Percentiles rank a stretch among this genome's conserved stretches.
These are phyloP conservation scores for Paramecium sonneborni DNA, from an alignment of 73 alveolate species.

Conservation along the genomic window DNA sequence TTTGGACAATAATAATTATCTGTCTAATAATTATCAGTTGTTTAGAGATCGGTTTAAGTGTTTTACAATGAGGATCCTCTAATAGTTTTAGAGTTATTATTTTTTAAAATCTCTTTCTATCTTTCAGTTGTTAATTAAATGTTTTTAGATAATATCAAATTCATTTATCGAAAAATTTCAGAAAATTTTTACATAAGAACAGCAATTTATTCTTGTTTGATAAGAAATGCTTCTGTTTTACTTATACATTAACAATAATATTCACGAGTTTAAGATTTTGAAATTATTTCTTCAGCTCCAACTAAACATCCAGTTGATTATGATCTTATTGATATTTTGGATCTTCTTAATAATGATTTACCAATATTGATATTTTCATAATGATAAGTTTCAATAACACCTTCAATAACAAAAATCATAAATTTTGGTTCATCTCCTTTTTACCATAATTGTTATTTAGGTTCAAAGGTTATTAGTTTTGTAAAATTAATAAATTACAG, in stretches of 20 bases:
- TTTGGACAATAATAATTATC: not conserved
- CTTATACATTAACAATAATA: not conserved
- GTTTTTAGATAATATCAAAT: not conserved
- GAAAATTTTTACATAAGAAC: not conserved
- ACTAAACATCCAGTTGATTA: not conserved
- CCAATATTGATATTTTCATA: not conserved
- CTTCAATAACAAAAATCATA: not conserved
- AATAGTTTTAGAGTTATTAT: not conserved
- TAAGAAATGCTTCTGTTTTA: not conserved
- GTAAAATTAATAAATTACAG: not conserved
- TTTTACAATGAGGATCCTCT: not conserved
- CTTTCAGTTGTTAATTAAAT: not conserved
- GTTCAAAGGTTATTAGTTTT: not conserved
- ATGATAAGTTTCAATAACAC: not conserved
- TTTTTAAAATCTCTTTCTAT: not conserved
- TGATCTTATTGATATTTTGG: not conserved
- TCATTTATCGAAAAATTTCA: not conserved
- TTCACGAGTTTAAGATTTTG: not conserved
- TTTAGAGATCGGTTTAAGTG: not conserved
- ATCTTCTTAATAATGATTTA: not conserved
- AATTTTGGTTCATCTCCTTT: constrained; percentile 21
- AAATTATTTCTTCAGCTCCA: not conserved
- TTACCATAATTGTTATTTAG: not conserved
- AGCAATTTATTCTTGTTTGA: not conserved
- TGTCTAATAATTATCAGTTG: not conserved